Evolutionary conservation across 2,329 filamentous ascomycete species (phyloP).

Genomic region (Exophiala dermatitidis): DNA sequence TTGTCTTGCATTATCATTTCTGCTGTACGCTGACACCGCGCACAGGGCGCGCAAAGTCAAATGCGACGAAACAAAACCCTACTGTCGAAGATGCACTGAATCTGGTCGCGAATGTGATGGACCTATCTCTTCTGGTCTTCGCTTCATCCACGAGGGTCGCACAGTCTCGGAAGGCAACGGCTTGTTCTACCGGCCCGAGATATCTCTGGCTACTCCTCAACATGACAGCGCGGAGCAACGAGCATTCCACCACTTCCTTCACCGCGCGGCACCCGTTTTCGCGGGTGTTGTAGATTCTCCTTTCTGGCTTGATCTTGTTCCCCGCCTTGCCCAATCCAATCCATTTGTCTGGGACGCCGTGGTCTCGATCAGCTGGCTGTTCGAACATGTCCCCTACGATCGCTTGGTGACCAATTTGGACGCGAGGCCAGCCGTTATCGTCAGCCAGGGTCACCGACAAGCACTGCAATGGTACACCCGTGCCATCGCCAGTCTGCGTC

Average conservation of each 20-base stretch:
- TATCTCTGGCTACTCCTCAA: constrained; percentile 8
- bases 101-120: constrained; percentile 28
- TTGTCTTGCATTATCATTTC: not conserved
- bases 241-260: constrained; percentile 35
- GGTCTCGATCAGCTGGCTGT: constrained; percentile 34
- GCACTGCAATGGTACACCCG: constrained; percentile 19
- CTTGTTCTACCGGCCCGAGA: constrained; percentile 7
- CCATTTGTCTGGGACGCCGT: constrained; percentile 37
- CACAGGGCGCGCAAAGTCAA: constrained; percentile 27
- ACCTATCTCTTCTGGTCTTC: constrained; percentile 13
- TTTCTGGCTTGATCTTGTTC: constrained; percentile 35
- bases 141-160: constrained; percentile 7
- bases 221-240: constrained; percentile 29
- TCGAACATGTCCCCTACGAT: constrained; percentile 26
- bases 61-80: constrained; percentile 28
- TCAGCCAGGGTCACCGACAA: constrained; percentile 6
- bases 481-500: constrained; percentile 13
- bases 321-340: constrained; percentile 33
- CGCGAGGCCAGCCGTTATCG: not conserved
- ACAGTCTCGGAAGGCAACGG: not conserved
- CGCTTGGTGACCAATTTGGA: constrained; percentile 1
- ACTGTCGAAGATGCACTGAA: constrained; percentile 25
- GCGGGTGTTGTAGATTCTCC: constrained; percentile 32
- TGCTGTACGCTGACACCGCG: constrained; percentile 2
- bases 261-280: constrained; percentile 30